phyloP scores from a whole-genome alignment of 108 stramenopile genomes.

The Bacterosira constricta region DNA sequence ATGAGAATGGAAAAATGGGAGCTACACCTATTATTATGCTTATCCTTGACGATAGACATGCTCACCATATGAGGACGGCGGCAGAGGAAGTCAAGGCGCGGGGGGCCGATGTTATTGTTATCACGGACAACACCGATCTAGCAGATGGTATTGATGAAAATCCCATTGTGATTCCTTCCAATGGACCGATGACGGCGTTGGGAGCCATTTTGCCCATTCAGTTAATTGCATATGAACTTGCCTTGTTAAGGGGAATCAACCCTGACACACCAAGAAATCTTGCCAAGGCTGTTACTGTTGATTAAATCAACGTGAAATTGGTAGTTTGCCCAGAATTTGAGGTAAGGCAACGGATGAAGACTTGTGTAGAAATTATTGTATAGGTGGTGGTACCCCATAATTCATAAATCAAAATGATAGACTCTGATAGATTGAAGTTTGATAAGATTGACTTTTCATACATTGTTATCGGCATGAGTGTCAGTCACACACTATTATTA shows the following conservation, averaged over 20 bases:
- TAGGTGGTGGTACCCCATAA: too few species aligned
- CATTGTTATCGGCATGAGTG: too few species aligned
- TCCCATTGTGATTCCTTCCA: conserved; percentile 95
- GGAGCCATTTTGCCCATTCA: conserved; percentile 95
- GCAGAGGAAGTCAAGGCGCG: conserved; percentile 97
- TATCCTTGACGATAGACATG: conserved; percentile 97
- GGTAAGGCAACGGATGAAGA: too few species aligned
- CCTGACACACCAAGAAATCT: conserved; percentile 99
- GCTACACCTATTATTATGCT: conserved; percentile 99
- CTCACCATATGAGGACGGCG: conserved; percentile 93
- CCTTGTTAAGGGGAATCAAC: conserved; percentile 94
- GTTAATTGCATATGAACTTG: conserved; percentile 97
- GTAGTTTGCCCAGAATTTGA: too few species aligned
- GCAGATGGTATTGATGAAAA: conserved; percentile 87
- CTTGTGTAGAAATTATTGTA: too few species aligned
- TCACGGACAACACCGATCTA: conserved; percentile 77
- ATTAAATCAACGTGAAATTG: too few species aligned
- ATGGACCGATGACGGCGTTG: conserved; percentile 95
- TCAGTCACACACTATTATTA: too few species aligned
- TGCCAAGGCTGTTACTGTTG: conserved; percentile 99
- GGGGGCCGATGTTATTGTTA: conserved; percentile 91
- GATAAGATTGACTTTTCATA: too few species aligned
- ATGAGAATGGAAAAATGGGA: conserved; percentile 89
- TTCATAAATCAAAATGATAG: too few species aligned
- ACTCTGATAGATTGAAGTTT: too few species aligned